These are phyloP conservation scores for Fagus sylvatica DNA, from an alignment of 306 rosid species.

Conservation along the genomic window DNA sequence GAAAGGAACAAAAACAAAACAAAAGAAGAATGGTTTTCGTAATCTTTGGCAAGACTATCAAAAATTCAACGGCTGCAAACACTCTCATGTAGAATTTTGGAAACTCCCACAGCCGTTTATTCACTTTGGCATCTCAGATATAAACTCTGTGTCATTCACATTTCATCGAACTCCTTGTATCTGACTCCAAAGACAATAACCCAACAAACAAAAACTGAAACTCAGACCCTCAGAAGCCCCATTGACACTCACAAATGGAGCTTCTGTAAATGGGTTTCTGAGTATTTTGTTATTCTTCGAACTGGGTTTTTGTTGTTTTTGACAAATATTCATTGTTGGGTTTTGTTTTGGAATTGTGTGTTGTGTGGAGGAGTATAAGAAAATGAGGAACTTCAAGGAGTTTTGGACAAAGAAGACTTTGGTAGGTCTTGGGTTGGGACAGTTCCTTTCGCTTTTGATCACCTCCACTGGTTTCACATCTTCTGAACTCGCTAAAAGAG, in stretches of 20 bases:
- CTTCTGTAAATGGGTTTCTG: slow-evolving; percentile 2
- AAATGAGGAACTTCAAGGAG: slow-evolving; percentile 34
- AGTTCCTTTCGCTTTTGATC: slow-evolving; percentile 80
- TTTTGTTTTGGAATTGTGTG: neutral
- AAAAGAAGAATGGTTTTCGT: neutral
- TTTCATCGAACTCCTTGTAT: neutral
- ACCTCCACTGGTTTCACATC: slow-evolving; percentile 91
- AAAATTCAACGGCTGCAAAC: neutral
- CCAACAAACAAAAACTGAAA: neutral
- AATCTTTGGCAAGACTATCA: neutral
- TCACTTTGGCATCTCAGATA: neutral
- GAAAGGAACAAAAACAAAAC: neutral
- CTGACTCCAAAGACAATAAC: neutral
- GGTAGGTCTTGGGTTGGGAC: slow-evolving; percentile 88
- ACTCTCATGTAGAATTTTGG: neutral
- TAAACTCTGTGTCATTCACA: neutral
- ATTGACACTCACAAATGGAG: neutral
- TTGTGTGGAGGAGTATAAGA: neutral
- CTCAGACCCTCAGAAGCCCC: neutral
- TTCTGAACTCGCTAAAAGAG: slow-evolving; percentile 81
- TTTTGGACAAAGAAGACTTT: slow-evolving; percentile 67
- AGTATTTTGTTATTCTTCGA: neutral
- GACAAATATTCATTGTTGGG: neutral
- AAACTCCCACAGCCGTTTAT: no score
- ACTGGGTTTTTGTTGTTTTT: neutral